These are phyloP conservation scores for Knufia fluminis DNA, from an alignment of 2,329 filamentous ascomycete genomes.

Conservation along the genomic window DNA sequence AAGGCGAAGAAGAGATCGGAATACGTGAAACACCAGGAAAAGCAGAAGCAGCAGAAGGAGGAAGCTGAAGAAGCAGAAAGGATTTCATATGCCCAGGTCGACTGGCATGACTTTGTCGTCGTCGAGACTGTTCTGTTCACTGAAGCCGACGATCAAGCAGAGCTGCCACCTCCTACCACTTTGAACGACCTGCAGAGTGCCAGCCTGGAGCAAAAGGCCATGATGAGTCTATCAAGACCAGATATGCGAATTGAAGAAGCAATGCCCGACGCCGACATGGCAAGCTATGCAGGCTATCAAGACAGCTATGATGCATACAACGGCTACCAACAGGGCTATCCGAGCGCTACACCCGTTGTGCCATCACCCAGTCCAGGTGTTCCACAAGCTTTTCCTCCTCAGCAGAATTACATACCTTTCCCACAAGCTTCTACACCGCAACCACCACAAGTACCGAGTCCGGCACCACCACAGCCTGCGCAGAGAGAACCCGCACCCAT, in stretches of 20 bases:
- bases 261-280: slow-evolving; percentile 67
- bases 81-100: slow-evolving; percentile 70
- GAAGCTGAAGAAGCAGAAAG: slow-evolving; percentile 77
- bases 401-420: slow-evolving; percentile 21
- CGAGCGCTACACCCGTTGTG: slow-evolving; percentile 27
- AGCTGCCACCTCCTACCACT: slow-evolving; percentile 80
- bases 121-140: slow-evolving; percentile 92
- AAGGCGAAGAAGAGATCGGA: slow-evolving; percentile 79
- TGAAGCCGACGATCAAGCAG: slow-evolving; percentile 74
- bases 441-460: slow-evolving; percentile 41
- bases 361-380: slow-evolving; percentile 25
- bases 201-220: slow-evolving; percentile 89
- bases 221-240: slow-evolving; percentile 67
- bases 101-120: slow-evolving; percentile 96
- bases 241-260: slow-evolving; percentile 88
- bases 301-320: slow-evolving; percentile 35
- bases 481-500: slow-evolving; percentile 56
- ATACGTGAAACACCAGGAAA: slow-evolving; percentile 74
- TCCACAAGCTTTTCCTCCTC: slow-evolving; percentile 26
- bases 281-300: slow-evolving; percentile 38
- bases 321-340: slow-evolving; percentile 27
- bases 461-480: slow-evolving; percentile 70
- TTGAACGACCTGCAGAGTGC: slow-evolving; percentile 88
- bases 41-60: slow-evolving; percentile 80
- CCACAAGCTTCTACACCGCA: slow-evolving; percentile 35